Conservation (phyloP, 208 protist species). For the Trypanosoma brucei region DNA sequence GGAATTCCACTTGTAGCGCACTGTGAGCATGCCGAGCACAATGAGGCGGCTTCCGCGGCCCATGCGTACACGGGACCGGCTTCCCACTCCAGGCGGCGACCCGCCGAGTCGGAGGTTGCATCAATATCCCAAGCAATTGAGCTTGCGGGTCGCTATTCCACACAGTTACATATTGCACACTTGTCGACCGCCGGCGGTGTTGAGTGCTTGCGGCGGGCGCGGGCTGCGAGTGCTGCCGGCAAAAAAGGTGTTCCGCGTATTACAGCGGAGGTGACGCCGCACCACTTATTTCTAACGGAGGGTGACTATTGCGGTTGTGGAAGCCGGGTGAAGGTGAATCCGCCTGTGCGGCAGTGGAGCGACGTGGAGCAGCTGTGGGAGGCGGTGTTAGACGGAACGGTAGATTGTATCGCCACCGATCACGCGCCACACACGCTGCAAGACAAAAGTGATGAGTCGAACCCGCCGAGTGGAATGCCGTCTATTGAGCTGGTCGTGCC, state of each 20-base stretch:
- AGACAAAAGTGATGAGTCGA: slow-evolving; percentile 72
- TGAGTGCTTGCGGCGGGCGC: slow-evolving; percentile 64
- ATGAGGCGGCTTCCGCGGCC: slow-evolving; percentile 50
- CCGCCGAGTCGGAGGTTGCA: slow-evolving; percentile 57
- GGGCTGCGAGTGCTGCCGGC: slow-evolving; percentile 19
- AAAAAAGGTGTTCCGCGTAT: slow-evolving; percentile 48
- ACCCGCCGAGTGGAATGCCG: slow-evolving; percentile 91
- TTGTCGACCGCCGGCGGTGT: slow-evolving; percentile 83
- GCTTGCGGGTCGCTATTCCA: slow-evolving; percentile 48
- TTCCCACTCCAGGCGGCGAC: slow-evolving; percentile 77
- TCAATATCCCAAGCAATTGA: slow-evolving; percentile 67
- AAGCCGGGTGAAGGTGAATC: slow-evolving; percentile 83
- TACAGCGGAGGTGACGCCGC: slow-evolving; percentile 87
- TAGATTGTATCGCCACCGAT: slow-evolving; percentile 93
- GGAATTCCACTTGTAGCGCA: slow-evolving; percentile 79
- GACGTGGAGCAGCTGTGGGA: slow-evolving; percentile 89
- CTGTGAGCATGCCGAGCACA: slow-evolving; percentile 80
- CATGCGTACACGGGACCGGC: slow-evolving; percentile 60
- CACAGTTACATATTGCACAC: slow-evolving; percentile 88
- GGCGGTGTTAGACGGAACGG: slow-evolving; percentile 76
- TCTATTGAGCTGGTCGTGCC: slow-evolving; percentile 89
- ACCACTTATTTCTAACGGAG: slow-evolving; percentile 89
- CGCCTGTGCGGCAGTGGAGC: slow-evolving; percentile 58
- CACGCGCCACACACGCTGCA: slow-evolving; percentile 91
- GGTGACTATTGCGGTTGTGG: slow-evolving; percentile 69